A percentile compares a stretch with the other conserved stretches of the same genome.
These are phyloP conservation scores for Gossypium turneri DNA, from an alignment of 345 rosid species.

Conservation along the genomic window DNA sequence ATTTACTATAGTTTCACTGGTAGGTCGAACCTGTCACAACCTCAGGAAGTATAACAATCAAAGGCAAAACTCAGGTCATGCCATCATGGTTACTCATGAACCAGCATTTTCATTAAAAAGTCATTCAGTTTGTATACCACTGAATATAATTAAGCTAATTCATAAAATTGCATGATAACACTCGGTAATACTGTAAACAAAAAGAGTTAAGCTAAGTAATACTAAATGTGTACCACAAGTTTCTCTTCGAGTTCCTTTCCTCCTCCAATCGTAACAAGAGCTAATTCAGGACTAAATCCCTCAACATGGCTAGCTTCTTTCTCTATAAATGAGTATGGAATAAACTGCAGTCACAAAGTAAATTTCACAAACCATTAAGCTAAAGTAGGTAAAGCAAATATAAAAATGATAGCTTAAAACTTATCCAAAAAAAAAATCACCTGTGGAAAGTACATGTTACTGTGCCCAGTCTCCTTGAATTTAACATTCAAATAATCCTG, in stretches of 20 bases:
- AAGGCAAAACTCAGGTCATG: slow-evolving; percentile 57
- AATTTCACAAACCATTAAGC: slow-evolving; percentile 10
- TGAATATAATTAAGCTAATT: neutral
- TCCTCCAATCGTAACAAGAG: slow-evolving; percentile 84
- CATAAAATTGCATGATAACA: slow-evolving; percentile 4
- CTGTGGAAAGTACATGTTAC: slow-evolving; percentile 97
- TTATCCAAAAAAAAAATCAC: slow-evolving; percentile 20
- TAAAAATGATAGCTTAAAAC: neutral
- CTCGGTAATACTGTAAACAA: slow-evolving; percentile 7
- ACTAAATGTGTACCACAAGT: slow-evolving; percentile 63
- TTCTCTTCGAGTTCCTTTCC: slow-evolving; percentile 96
- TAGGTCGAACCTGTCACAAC: slow-evolving; percentile 97
- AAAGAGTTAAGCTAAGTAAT: slow-evolving; percentile 11
- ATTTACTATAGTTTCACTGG: slow-evolving; percentile 93
- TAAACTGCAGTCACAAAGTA: slow-evolving; percentile 48
- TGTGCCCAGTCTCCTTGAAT: slow-evolving; percentile 94
- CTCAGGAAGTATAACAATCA: slow-evolving; percentile 72
- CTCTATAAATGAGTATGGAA: slow-evolving; percentile 95
- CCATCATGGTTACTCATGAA: slow-evolving; percentile 21
- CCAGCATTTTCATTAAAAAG: slow-evolving; percentile 13
- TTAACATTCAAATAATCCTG: slow-evolving; percentile 85
- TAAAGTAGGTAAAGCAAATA: neutral
- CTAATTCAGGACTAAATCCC: slow-evolving; percentile 91
- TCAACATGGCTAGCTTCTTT: slow-evolving; percentile 96
- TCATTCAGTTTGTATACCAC: neutral